Base-by-base conservation (phyloP, 495 filamentous ascomycete species). In the Neurospora sp. region DNA sequence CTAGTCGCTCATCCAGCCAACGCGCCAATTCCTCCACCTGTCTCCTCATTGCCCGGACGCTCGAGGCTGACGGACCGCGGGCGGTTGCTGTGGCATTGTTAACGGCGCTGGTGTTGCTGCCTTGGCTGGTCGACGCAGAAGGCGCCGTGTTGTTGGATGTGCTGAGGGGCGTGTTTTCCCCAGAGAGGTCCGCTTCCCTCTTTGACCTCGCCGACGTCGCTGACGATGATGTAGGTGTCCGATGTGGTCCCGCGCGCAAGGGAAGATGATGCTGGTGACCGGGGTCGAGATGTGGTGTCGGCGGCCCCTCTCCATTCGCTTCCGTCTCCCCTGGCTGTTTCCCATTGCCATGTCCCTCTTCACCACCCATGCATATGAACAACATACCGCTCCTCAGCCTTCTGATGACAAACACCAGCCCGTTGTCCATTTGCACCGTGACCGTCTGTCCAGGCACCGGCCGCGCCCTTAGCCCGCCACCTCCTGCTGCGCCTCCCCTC, bases 321-420 rank as follows among this genome's bases (percentile, higher is more conserved):
- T 41, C 65, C 31, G 20, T 68, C 37, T 9, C 39, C 42, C 39
- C 69, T 70, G 65, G 18, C 31, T 71, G 37, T 18, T 65, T 69
- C 61, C 22, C 20, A 8, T 22, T 71, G 9, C 70, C 47, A 3
- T 22, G n/a, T 18, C 44, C 59, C 3, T 73, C 71, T 18, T 71
- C 68, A n/a, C 83, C 83, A n/a, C 86, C 85, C 68, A 87, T 80
- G 74, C 84, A 86, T 68, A 88, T 81, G 73, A 87, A 86, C 44
- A 88, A 74, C 72, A 88, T 80, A 16, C 85, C 85, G 78, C 85
- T 86, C 6, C 75, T 74, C 69, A 88, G 78, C 0, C 77, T 77
- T 3, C 86, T 79, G 47, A 88, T 84, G 40, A 85, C 78, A 71
- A 88, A 82, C 9, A 86, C 80, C 22, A 82, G 69, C 45, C 79